Evolutionary conservation across 306 rosid genomes (phyloP), one percentile per base, ranked within the genome.

Genomic region (Potentilla sterilis): DNA sequence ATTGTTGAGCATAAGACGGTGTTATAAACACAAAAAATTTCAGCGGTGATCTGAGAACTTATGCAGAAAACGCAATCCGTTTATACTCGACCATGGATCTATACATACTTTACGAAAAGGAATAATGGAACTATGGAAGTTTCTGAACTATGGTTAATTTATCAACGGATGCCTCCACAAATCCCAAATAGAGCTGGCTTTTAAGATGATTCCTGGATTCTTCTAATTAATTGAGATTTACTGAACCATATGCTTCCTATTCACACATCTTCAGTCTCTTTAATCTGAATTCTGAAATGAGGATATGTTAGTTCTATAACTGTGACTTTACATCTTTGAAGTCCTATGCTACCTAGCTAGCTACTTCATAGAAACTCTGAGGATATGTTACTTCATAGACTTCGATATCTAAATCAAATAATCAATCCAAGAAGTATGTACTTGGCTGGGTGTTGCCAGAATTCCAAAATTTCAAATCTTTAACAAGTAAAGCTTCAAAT

Each of bases 171-270:
- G 42, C 3, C 7, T 21, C 42, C 35, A 35, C 1, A 62, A 32
- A 2, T 62, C 67, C 4, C 21, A 34, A 61, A 28, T 28, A 28
- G 28, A 28, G 28, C 28, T 28, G 28, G 28, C 28, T 28, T 28
- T 28, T 28, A 28, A 32, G 67, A 64, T 64, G 37, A 18, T 37
- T 13, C 69, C 38, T 9, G 9, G 21, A 10, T 18, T 54, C 19
- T 28, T 28, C 16, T 10, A 5, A 37, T 21, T 5, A 34, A 9
- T 9, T 24, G 32, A 24, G 24, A 12, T 55, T 1, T 28, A 66
- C 40, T n/a, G 19, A 68, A 22, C 71, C 82, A 78, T 76, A 40
- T 38, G n/a, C 66, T 54, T 14, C 54, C 66, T 7, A 43, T 37
- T 70, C 44, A 37, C 37, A 38, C 22, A 21, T 54, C 14, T 58